Evolutionary conservation across 2,329 filamentous ascomycete species (phyloP), one percentile per base, ranked within the genome.

Genomic region (Fusarium nanum): DNA sequence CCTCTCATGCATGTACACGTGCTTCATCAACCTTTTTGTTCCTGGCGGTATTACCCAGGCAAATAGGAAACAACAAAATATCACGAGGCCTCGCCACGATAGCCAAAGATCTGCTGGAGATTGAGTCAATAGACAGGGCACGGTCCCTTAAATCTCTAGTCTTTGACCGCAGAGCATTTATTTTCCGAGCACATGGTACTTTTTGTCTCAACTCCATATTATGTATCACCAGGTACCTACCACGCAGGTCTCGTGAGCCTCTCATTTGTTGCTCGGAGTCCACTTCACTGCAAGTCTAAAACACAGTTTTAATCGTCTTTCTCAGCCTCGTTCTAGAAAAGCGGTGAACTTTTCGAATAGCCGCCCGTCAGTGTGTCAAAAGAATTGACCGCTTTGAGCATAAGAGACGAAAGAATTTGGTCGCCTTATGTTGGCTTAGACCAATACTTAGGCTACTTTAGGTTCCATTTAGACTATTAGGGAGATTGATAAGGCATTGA

Each of bases 321-420:
- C 25, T 32, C 56, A 56, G 52, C 64, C 68, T 54, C 60, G 25
- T 71, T 71, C 68, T 66, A 58, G 68, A 71, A 72, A 57, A 71
- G 68, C 68, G 68, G 68, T 71, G 68, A 71, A 71, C 23, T 27
- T 34, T 55, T n/a, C 25, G 37, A 52, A 58, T 64, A 46, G 60
- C 60, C 54, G 59, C 57, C 49, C 34, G 18, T 37, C 34, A 37
- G 34, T 37, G 34, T 37, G 9, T 37, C 34, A 11, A 10, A 11
- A n/a, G 34, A n/a, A 37, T 12, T 37, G 34, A 37, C 34, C 34
- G 34, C 18, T 37, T 6, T 37, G 18, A n/a, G 34, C 34, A 37
- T 37, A 37, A 37, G 34, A 37, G 34, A 37, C 34, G 34, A 37
- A 37, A 37, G 62, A 47, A 30, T 28, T 42, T 47, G 45, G 52